phyloP scores from a whole-genome alignment of 2,329 filamentous ascomycete genomes.

The Aspergillus spinulosporus region DNA sequence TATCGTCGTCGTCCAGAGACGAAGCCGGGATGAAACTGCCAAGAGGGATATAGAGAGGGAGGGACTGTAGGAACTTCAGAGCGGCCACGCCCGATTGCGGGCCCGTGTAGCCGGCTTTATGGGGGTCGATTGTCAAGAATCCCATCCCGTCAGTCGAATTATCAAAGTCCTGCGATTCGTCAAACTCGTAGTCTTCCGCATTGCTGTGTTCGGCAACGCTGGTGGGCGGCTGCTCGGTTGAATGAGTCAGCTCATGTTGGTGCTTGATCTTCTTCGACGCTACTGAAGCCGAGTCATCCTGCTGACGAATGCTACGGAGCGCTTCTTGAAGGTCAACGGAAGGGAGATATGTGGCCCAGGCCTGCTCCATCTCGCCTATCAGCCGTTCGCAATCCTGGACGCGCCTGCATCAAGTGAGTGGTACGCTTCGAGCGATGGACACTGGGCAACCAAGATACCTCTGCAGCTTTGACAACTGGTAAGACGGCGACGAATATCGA shows the following conservation, averaged over 20 bases:
- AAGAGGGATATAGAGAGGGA: conserved; percentile 22
- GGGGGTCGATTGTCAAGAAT: conserved; percentile 21
- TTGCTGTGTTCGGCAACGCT: conserved; percentile 22
- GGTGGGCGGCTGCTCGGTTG: conserved; percentile 21
- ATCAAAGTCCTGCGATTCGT: conserved; percentile 25
- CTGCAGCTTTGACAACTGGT: conserved; percentile 19
- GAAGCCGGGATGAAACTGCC: conserved; percentile 21
- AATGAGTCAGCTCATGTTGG: conserved; percentile 17
- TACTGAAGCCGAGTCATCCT: conserved; percentile 1
- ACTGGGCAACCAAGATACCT: conserved; percentile 3
- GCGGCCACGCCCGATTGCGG: conserved; percentile 23
- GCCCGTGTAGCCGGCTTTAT: conserved; percentile 23
- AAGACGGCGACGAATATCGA: conserved; percentile 22
- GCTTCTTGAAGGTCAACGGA: conserved; percentile 22
- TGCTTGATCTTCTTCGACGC: conserved; percentile 12
- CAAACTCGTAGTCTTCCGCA: conserved; percentile 25
- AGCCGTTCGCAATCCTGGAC: conserved; percentile 19
- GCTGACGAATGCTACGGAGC: conserved; percentile 13
- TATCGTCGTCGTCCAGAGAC: conserved; percentile 21
- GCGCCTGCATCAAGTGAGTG: conserved; percentile 10
- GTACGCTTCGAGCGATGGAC: background rate
- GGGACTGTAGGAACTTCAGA: conserved; percentile 22
- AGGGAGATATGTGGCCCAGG: conserved; percentile 20
- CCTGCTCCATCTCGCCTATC: conserved; percentile 19
- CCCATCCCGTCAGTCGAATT: conserved; percentile 25